A percentile compares a stretch with the other conserved stretches of the same genome.
Evolutionary conservation across 2,329 filamentous ascomycete species (phyloP).

Genomic region (Aureobasidium sp.): DNA sequence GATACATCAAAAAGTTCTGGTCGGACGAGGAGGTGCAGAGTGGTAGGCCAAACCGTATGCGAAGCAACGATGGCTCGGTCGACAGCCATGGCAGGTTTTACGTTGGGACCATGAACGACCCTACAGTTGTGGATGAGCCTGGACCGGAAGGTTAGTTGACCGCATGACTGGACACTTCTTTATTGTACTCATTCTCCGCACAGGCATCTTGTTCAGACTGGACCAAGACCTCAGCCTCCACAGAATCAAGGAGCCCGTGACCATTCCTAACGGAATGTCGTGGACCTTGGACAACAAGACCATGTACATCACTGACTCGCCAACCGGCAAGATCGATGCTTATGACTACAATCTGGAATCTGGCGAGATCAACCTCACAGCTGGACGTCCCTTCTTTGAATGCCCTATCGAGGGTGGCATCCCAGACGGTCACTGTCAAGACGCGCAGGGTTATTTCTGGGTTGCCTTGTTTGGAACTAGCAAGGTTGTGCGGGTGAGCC

Average conservation of each 20-base stretch:
- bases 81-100: slow-evolving; percentile 77
- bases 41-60: slow-evolving; percentile 41
- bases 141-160: slow-evolving; percentile 4
- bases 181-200: background rate
- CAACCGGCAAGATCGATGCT: slow-evolving; percentile 58
- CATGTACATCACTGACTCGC: slow-evolving; percentile 78
- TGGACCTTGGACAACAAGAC: slow-evolving; percentile 66
- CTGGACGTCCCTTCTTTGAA: slow-evolving; percentile 64
- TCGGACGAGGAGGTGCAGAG: slow-evolving; percentile 35
- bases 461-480: slow-evolving; percentile 73
- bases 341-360: slow-evolving; percentile 63
- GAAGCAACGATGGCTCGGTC: slow-evolving; percentile 72
- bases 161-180: background rate
- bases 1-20: slow-evolving; percentile 51
- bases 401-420: slow-evolving; percentile 54
- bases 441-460: slow-evolving; percentile 81
- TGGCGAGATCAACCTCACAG: slow-evolving; percentile 55
- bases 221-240: slow-evolving; percentile 51
- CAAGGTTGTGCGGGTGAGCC: slow-evolving; percentile 65
- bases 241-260: slow-evolving; percentile 48
- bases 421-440: slow-evolving; percentile 79
- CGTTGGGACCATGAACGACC: slow-evolving; percentile 81
- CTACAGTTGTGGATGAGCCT: slow-evolving; percentile 29
- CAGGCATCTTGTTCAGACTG: slow-evolving; percentile 67
- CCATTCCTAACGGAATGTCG: slow-evolving; percentile 75